A percentile compares a stretch with the other conserved stretches of the same genome.
Evolutionary conservation across 805 yeast species (phyloP).

Genomic region (Hanseniaspora taiwanica): DNA sequence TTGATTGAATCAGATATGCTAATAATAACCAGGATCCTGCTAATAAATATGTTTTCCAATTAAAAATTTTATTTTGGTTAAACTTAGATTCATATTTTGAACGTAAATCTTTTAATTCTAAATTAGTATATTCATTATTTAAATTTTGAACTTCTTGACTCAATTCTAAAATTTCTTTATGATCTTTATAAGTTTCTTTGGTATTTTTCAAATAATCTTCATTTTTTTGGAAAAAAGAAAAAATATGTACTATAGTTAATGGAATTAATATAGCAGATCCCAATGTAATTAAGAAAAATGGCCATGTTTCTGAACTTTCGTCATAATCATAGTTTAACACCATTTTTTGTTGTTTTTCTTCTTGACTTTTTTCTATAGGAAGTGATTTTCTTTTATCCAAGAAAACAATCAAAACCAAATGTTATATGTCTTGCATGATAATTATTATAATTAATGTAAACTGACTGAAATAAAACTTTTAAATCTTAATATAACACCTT

Average conservation of each 20-base stretch:
- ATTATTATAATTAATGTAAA: no score
- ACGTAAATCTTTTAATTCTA: conserved; percentile 14
- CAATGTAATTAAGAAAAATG: conserved; percentile 70
- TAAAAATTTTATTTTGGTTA: conserved; percentile 11
- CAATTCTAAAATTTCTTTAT: conserved; percentile 6
- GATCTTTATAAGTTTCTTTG: conserved; percentile 3
- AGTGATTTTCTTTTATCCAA: no score
- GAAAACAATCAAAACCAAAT: no score
- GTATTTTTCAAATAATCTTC: neutral
- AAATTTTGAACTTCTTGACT: conserved; percentile 3
- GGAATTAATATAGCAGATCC: conserved; percentile 60
- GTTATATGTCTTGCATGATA: no score
- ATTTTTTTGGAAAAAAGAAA: conserved; percentile 6
- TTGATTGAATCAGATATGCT: conserved; percentile 24
- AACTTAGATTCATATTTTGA: conserved; percentile 10
- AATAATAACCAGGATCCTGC: conserved; percentile 51
- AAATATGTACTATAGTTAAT: conserved; percentile 29
- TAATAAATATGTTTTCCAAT: conserved; percentile 14
- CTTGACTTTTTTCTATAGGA: no score
- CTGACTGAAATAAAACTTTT: no score
- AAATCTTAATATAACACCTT: no score
- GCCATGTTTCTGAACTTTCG: conserved; percentile 88
- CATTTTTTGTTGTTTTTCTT: conserved; percentile 15
- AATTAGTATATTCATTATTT: conserved; percentile 12
- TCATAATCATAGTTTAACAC: conserved; percentile 43